Percentiles rank a stretch among this genome's conserved stretches.
These are phyloP conservation scores for Umbelopsis isabellina DNA, from an alignment of 192 early-diverging fungal species.

Conservation along the genomic window DNA sequence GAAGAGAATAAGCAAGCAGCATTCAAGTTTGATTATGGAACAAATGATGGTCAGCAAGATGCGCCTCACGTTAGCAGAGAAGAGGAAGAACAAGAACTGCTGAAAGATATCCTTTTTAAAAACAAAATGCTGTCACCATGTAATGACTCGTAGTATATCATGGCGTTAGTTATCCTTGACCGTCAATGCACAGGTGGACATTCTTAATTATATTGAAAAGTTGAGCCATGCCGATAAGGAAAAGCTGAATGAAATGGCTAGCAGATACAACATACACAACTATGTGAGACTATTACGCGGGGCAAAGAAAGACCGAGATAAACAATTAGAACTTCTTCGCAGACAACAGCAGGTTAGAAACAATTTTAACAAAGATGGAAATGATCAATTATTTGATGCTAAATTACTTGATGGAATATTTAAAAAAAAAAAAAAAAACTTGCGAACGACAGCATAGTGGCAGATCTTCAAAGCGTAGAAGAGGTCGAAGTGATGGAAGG, in stretches of 20 bases:
- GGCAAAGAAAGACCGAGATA: constrained; percentile 43
- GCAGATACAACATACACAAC: constrained; percentile 48
- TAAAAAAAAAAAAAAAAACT: too few species aligned
- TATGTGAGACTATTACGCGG: constrained; percentile 42
- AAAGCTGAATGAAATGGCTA: constrained; percentile 48
- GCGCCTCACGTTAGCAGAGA: not conserved
- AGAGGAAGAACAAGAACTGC: constrained; percentile 38
- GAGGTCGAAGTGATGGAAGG: constrained; percentile 2
- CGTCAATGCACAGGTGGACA: constrained; percentile 38
- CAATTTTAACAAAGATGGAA: constrained; percentile 2
- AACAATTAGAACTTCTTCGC: constrained; percentile 34
- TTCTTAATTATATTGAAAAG: constrained; percentile 46
- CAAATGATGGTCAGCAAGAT: not conserved
- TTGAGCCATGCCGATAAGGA: constrained; percentile 46
- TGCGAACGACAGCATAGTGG: not conserved
- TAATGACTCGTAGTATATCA: too few species aligned
- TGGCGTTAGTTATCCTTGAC: constrained; percentile 31
- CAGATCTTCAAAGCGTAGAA: not conserved
- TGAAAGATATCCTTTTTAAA: constrained; percentile 48
- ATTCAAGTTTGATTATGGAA: constrained; percentile 28
- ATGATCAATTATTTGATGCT: not conserved
- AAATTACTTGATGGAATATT: too few species aligned
- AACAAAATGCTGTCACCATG: too few species aligned
- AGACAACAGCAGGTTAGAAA: constrained; percentile 30
- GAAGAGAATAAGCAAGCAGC: constrained; percentile 20